These are phyloP conservation scores for Penicillium silybi DNA, from an alignment of 495 filamentous ascomycete species.

Conservation along the genomic window DNA sequence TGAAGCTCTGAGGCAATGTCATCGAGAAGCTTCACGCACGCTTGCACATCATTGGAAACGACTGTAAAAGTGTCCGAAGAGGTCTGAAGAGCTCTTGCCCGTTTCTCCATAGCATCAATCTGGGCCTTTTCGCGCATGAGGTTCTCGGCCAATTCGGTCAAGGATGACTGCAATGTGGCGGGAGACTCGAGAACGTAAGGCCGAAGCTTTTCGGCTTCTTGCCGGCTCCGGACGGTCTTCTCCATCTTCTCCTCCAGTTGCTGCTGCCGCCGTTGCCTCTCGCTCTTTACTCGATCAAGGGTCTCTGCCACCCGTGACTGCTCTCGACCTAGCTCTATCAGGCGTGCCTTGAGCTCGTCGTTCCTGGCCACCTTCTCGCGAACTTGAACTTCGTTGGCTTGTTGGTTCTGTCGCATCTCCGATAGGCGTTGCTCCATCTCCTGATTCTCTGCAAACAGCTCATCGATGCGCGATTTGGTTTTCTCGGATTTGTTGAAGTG, in stretches of 20 bases:
- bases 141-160: constrained; percentile 75
- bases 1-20: constrained; percentile 78
- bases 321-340: constrained; percentile 70
- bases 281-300: constrained; percentile 68
- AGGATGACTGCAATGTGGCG: constrained; percentile 70
- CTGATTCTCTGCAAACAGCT: constrained; percentile 80
- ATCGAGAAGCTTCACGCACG: constrained; percentile 82
- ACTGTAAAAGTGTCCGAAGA: constrained; percentile 83
- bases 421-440: constrained; percentile 75
- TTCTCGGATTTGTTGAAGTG: constrained; percentile 87
- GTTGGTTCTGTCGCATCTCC: constrained; percentile 72
- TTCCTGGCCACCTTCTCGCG: constrained; percentile 78
- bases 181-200: constrained; percentile 91
- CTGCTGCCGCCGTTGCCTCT: constrained; percentile 66
- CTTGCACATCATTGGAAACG: constrained; percentile 75
- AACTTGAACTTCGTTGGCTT: constrained; percentile 72
- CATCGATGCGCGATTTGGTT: constrained; percentile 80
- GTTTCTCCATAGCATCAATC: constrained; percentile 81
- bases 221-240: constrained; percentile 49
- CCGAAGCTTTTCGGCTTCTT: constrained; percentile 81
- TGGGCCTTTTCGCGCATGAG: constrained; percentile 71
- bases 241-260: constrained; percentile 79
- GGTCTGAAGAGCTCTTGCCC: constrained; percentile 85
- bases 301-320: constrained; percentile 77
- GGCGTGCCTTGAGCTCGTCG: constrained; percentile 72